phyloP scores from a whole-genome alignment of 2,329 filamentous ascomycete genomes.

The Colletotrichum scovillei region DNA sequence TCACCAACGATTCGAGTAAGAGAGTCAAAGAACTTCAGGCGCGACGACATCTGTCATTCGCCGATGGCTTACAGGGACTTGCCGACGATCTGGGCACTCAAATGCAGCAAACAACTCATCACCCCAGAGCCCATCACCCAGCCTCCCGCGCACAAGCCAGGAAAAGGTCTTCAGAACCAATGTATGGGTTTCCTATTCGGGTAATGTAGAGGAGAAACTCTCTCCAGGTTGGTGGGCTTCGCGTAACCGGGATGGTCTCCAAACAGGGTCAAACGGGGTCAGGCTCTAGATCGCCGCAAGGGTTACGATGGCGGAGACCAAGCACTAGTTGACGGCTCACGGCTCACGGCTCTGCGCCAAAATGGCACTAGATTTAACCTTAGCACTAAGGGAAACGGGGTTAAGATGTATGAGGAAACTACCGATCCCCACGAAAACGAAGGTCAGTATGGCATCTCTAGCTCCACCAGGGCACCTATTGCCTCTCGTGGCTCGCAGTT shows the following conservation, averaged over 20 bases:
- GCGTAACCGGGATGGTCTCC: conserved; percentile 3
- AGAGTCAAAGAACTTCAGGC: conserved; percentile 8
- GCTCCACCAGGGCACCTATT: neutral
- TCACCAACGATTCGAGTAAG: conserved; percentile 12
- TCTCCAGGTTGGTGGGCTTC: conserved; percentile 1
- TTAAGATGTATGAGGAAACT: neutral
- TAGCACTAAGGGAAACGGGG: neutral
- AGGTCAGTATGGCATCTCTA: neutral
- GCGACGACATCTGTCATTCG: conserved; percentile 29
- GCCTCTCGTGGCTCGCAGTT: neutral
- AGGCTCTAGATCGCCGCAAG: conserved; percentile 26
- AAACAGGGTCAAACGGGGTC: conserved; percentile 19
- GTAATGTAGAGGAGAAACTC: conserved; percentile 27
- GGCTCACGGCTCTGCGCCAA: conserved; percentile 14
- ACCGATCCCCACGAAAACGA: conserved; percentile 5
- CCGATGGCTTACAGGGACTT: conserved; percentile 6
- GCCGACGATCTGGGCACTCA: neutral
- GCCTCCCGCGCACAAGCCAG: neutral
- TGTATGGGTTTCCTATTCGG: conserved; percentile 15
- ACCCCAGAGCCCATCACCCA: neutral
- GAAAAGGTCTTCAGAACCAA: neutral
- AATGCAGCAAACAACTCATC: neutral
- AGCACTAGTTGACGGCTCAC: neutral
- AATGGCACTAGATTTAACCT: conserved; percentile 17
- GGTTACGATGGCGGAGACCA: neutral